Evolutionary conservation across 108 stramenopile species (phyloP).

Genomic region (Nitzschia sp.): DNA sequence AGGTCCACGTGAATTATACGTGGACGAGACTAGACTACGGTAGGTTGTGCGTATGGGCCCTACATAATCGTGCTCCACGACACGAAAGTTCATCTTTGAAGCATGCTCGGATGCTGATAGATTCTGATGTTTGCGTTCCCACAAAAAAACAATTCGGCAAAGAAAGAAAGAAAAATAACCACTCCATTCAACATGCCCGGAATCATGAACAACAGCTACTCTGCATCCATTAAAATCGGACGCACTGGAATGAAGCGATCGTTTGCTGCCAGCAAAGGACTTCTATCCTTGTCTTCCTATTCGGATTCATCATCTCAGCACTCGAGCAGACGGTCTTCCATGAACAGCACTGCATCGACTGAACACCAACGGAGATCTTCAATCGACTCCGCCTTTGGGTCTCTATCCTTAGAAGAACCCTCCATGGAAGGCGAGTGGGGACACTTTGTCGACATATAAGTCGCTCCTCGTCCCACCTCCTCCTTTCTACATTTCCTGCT

Average conservation of each 20-base stretch:
- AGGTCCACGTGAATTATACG: no score
- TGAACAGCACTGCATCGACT: not conserved
- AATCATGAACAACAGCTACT: slow-evolving; percentile 9
- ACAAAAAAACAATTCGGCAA: slow-evolving; percentile 1
- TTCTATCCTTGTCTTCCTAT: not conserved
- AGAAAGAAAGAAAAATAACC: no score
- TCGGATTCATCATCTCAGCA: not conserved
- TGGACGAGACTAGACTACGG: not conserved
- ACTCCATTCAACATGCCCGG: not conserved
- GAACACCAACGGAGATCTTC: not conserved
- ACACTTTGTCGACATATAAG: slow-evolving; percentile 9
- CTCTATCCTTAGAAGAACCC: not conserved
- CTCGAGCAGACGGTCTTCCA: not conserved
- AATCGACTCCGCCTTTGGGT: not conserved
- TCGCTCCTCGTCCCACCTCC: no score
- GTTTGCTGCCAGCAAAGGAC: not conserved
- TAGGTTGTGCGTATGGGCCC: not conserved
- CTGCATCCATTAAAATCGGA: not conserved
- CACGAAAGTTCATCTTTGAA: no score
- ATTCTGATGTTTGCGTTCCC: not conserved
- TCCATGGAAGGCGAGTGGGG: not conserved
- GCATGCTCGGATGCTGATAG: no score
- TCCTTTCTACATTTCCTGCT: no score
- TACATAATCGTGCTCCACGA: not conserved
- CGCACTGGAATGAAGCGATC: slow-evolving; percentile 5